Evolutionary conservation across 352 stramenopile species (phyloP).

Genomic region (Hyphochytrium catenoides): DNA sequence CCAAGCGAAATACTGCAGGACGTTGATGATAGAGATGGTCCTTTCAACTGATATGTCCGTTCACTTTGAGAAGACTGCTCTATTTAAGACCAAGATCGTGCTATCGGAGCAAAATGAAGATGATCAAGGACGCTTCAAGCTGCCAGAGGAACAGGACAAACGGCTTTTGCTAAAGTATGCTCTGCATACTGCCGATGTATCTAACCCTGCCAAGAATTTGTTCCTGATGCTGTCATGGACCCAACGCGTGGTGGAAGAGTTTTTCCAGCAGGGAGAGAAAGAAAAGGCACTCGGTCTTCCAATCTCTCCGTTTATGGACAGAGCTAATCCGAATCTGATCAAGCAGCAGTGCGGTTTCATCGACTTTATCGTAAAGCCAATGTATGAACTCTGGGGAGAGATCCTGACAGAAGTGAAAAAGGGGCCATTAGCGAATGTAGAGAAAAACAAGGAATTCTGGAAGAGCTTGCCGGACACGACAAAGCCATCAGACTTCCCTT

Average conservation of each 20-base stretch:
- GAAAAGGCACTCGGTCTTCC: constrained; percentile 68
- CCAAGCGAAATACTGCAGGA: constrained; percentile 37
- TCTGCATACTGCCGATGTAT: constrained; percentile 77
- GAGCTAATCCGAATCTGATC: constrained; percentile 63
- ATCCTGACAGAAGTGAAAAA: constrained; percentile 39
- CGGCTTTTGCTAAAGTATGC: constrained; percentile 68
- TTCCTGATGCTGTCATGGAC: constrained; percentile 72
- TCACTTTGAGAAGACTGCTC: constrained; percentile 56
- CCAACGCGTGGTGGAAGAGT: constrained; percentile 77
- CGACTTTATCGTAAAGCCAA: constrained; percentile 70
- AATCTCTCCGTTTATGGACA: constrained; percentile 77
- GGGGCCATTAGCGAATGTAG: no score
- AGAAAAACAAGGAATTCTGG: no score
- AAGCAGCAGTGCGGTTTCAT: constrained; percentile 85
- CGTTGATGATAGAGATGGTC: constrained; percentile 72
- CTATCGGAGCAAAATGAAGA: constrained; percentile 30
- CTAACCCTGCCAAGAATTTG: constrained; percentile 69
- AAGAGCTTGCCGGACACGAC: no score
- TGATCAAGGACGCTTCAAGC: constrained; percentile 38
- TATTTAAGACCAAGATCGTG: constrained; percentile 65
- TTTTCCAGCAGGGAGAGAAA: constrained; percentile 83
- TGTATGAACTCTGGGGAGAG: constrained; percentile 59
- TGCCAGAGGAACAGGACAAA: constrained; percentile 26
- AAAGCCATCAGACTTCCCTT: no score
- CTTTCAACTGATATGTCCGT: constrained; percentile 68